Evolutionary conservation across 1,139 yeast genomes (phyloP).

Genomic region (Pichia sp.): DNA sequence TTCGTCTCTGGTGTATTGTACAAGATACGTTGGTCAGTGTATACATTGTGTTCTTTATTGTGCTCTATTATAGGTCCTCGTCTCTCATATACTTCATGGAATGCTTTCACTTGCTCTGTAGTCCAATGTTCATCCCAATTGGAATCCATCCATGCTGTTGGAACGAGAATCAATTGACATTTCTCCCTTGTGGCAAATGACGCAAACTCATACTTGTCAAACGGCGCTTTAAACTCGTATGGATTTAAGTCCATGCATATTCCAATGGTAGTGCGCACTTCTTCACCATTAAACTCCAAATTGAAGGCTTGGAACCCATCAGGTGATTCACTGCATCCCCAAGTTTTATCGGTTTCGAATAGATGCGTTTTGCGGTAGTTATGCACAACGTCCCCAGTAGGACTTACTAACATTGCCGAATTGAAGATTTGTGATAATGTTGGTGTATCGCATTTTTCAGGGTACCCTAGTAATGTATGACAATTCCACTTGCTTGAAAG

Average conservation of each 20-base stretch:
- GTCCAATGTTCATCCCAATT: constrained; percentile 23
- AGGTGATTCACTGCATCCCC: constrained; percentile 77
- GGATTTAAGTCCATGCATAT: constrained; percentile 97
- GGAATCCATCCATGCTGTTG: constrained; percentile 78
- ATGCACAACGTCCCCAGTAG: constrained; percentile 49
- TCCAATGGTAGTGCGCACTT: constrained; percentile 52
- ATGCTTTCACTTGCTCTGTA: constrained; percentile 10
- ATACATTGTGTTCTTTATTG: constrained; percentile 5
- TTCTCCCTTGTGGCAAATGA: constrained; percentile 40
- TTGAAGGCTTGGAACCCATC: constrained; percentile 40
- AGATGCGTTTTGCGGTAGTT: constrained; percentile 75
- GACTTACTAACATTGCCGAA: constrained; percentile 60
- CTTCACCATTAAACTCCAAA: constrained; percentile 28
- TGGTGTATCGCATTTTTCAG: constrained; percentile 38
- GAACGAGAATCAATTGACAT: constrained; percentile 57
- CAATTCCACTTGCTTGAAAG: constrained; percentile 48
- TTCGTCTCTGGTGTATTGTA: constrained; percentile 3
- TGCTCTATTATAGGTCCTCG: constrained; percentile 11
- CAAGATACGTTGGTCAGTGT: constrained; percentile 8
- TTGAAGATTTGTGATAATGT: constrained; percentile 43
- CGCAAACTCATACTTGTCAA: constrained; percentile 67
- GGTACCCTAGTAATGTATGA: constrained; percentile 77
- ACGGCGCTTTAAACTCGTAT: constrained; percentile 74
- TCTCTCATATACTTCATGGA: constrained; percentile 13
- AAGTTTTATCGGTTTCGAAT: constrained; percentile 70